phyloP scores from a whole-genome alignment of 768 basidiomycete genomes.

The Galerina sulciceps region DNA sequence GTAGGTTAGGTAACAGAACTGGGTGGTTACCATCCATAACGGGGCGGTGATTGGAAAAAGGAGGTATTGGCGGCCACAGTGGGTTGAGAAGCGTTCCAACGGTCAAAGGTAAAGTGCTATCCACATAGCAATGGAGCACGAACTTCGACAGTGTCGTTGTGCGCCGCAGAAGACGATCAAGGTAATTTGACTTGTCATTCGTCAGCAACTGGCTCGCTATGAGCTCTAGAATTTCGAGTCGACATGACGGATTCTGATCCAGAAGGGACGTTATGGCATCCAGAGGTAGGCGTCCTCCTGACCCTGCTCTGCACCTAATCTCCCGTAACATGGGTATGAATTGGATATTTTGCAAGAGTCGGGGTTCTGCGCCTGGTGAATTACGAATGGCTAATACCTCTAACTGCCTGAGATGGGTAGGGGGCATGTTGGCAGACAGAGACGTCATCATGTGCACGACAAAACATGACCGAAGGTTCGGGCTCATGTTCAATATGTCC shows the following conservation, averaged over 20 bases:
- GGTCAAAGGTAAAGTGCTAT: not conserved
- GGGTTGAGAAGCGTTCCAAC: not conserved
- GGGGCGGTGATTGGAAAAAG: not conserved
- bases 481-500: not conserved
- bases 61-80: not conserved
- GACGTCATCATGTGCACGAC: not conserved
- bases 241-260: not conserved
- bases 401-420: no score
- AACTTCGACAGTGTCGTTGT: not conserved
- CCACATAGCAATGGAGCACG: not conserved
- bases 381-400: no score
- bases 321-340: not conserved
- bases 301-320: not conserved
- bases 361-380: no score
- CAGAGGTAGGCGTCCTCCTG: not conserved
- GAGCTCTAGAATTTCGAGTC: not conserved
- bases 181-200: not conserved
- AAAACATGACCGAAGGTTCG: conserved; percentile 3
- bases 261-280: not conserved
- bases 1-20: not conserved
- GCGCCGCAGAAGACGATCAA: not conserved
- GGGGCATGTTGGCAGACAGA: no score
- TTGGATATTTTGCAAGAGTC: not conserved
- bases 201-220: not conserved
- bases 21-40: not conserved